These are phyloP conservation scores for Phytophthora aleatoria DNA, from an alignment of 352 stramenopile genomes.

Conservation along the genomic window DNA sequence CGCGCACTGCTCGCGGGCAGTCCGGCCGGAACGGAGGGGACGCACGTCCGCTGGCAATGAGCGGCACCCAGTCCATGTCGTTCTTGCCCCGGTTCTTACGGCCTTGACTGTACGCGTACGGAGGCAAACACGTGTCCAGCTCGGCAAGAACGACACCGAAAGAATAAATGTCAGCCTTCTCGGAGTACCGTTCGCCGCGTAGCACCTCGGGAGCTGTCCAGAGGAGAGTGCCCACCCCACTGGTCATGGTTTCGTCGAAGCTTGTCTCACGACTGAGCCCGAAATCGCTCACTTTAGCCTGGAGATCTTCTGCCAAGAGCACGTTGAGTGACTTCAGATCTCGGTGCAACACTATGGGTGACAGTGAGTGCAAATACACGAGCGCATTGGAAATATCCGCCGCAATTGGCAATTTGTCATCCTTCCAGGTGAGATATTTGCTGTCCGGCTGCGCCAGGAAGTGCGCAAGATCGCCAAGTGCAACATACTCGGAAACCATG, in stretches of 20 bases:
- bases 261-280: constrained; percentile 43
- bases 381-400: constrained; percentile 55
- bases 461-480: constrained; percentile 39
- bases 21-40: constrained; percentile 44
- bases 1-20: constrained; percentile 39
- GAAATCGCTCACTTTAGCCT: constrained; percentile 60
- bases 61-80: constrained; percentile 41
- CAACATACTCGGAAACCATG: constrained; percentile 53
- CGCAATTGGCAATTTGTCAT: constrained; percentile 47
- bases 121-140: constrained; percentile 62
- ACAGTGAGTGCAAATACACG: constrained; percentile 58
- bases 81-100: constrained; percentile 47
- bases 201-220: constrained; percentile 63
- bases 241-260: constrained; percentile 50
- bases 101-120: constrained; percentile 47
- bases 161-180: constrained; percentile 73
- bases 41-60: constrained; percentile 39
- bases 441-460: constrained; percentile 40
- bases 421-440: constrained; percentile 41
- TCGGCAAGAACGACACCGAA: constrained; percentile 71
- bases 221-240: constrained; percentile 45
- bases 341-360: constrained; percentile 46
- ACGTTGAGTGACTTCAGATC: constrained; percentile 59
- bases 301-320: constrained; percentile 44
- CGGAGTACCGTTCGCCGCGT: constrained; percentile 55